Evolutionary conservation across 2,329 filamentous ascomycete genomes (phyloP), one percentile per base, ranked within the genome.

Genomic region (Cephalotrichum gorgonifer): DNA sequence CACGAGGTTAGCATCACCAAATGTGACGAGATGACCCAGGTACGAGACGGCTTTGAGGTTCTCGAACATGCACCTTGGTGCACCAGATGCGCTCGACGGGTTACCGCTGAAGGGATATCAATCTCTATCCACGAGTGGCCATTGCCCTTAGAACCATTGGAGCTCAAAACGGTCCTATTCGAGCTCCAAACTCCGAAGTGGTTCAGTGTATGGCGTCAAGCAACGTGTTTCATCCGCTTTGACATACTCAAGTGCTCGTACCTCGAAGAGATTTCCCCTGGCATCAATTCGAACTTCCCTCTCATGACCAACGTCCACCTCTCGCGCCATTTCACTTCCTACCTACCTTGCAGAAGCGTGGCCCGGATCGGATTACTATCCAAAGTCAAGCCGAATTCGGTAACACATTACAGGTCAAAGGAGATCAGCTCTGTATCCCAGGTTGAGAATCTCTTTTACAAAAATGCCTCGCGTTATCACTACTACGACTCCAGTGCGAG

Each of bases 71-170:
- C 35, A 27, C 0, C 4, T 5, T 14, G 1, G 1, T 76, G 72
- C 49, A 2, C 3, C 1, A 67, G 64, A 47, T 79, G 74, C 54
- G 2, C 2, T 0, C 52, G 62, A 0, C 41, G 53, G 3, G 4
- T 6, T 0, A 2, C 58, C n/a, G 74, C 75, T 1, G 43, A 63
- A 0, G 2, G 3, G 0, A 50, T 83, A 0, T 33, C 25, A 0
- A 79, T 84, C 7, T 1, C 39, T 0, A 56, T 77, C 8, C 65
- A 78, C 53, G 79, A 83, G 55, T 81, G 76, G 76, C 78, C 79
- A 0, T 60, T 83, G 0, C 71, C 76, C 0, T 27, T 39, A 0
- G 15, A 64, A 1, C 1, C 41, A 0, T 6, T 51, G 0, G 26
- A 64, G 11, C 64, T 65, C 0, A 71, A 74, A 50, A 63, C 73